Conservation (phyloP, 257 asterid species). For the Ocimum tenuiflorum region DNA sequence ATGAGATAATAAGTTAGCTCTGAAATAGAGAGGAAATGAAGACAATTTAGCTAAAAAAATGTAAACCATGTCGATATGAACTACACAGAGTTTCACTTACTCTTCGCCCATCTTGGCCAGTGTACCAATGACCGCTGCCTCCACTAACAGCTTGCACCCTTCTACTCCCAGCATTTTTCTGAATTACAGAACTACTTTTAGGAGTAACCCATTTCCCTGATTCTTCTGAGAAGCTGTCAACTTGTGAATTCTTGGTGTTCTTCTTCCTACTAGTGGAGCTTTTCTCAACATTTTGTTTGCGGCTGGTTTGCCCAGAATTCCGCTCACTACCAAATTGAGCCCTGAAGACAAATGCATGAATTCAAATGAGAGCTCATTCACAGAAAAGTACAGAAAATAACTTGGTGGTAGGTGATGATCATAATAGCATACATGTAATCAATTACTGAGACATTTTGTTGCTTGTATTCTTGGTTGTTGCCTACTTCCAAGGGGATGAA, state of each 20-base stretch:
- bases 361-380: neutral
- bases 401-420: neutral
- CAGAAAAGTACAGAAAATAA: neutral
- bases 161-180: constrained; percentile 71
- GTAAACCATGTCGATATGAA: neutral
- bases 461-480: constrained; percentile 38
- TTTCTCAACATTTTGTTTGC: constrained; percentile 22
- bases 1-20: neutral
- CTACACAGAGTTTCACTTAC: constrained; percentile 40
- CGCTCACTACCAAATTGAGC: constrained; percentile 55
- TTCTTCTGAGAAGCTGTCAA: constrained; percentile 34
- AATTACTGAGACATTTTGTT: constrained; percentile 39
- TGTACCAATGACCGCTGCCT: constrained; percentile 79
- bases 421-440: constrained; percentile 74
- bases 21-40: constrained; percentile 1
- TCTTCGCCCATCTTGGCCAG: constrained; percentile 47
- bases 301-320: constrained; percentile 28
- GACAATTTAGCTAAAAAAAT: neutral
- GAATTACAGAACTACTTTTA: constrained; percentile 33
- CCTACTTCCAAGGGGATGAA: constrained; percentile 67
- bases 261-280: constrained; percentile 43
- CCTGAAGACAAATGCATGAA: constrained; percentile 36
- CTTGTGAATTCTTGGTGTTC: constrained; percentile 23
- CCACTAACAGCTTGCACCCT: constrained; percentile 64
- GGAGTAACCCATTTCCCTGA: constrained; percentile 69